A percentile compares a stretch with the other conserved stretches of the same genome.
Conservation (phyloP, 78 protist genomes). For the Dictyostelium discoideum region dicty_2.7 NC_007090.3:5001001-5001500, state of each 20-base stretch:
- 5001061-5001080: no score
- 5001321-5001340: not conserved
- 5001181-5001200: not conserved
- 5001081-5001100: no score
- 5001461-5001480: not conserved
- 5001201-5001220: not conserved
- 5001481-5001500: not conserved
- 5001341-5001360: not conserved
- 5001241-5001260: not conserved
- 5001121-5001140: no score
- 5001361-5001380: not conserved
- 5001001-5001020: no score
- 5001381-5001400: not conserved
- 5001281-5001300: no score
- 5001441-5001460: not conserved
- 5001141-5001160: no score
- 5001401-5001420: not conserved
- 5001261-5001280: not conserved
- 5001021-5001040: no score
- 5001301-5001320: no score
- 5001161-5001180: no score
- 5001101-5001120: no score
- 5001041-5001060: no score
- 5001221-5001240: not conserved
- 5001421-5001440: not conserved